Base-by-base conservation (phyloP, 768 basidiomycete species). In the Psilocybe cubensis region DNA sequence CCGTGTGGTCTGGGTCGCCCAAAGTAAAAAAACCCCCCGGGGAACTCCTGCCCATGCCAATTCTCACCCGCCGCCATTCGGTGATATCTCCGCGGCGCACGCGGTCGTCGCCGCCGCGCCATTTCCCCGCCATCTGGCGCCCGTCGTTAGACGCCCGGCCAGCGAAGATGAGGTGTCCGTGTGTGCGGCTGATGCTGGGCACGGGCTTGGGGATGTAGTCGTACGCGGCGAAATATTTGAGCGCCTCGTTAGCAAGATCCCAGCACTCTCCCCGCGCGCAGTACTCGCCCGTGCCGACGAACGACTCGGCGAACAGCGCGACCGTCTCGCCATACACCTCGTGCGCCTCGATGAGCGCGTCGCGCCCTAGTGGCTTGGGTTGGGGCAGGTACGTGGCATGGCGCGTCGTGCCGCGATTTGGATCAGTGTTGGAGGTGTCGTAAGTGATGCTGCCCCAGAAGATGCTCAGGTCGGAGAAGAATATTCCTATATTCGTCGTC, bases 201-300 rank as follows among this genome's bases (percentile, higher is more conserved):
- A 84, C 67, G 33, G 83, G 82, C 57, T 73, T 72, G 17, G 79
- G 76, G 41, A 77, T 69, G 57, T 77, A 77, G 48, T 77, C 74
- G 63, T 69, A 74, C 18, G 74, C 68, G 3, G 71, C 65, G 60
- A 79, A 76, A 44, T 75, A 71, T 52, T 74, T 73, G 54, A 86
- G 71, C 25, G 74, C 82, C 68, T 83, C 77, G 60, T 73, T 70
- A 14, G 84, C 83, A 28, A 86, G 65, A 70, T 84, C 82, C 84
- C 84, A 85, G 66, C 83, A 84, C 61, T 83, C 82, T 33, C 82
- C 81, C 23, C 77, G 76, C n/a, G 72, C 81, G 54, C 83, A 79
- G 49, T 73, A 77, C 54, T 71, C 60, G 4, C 79, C 78, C 1
- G 74, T 68, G 3, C 68, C 76, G 35, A 73, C 72, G 59, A 77